Evolutionary conservation across 495 filamentous ascomycete genomes (phyloP), one percentile per base, ranked within the genome.

Genomic region (Daldinia caldariorum): DNA sequence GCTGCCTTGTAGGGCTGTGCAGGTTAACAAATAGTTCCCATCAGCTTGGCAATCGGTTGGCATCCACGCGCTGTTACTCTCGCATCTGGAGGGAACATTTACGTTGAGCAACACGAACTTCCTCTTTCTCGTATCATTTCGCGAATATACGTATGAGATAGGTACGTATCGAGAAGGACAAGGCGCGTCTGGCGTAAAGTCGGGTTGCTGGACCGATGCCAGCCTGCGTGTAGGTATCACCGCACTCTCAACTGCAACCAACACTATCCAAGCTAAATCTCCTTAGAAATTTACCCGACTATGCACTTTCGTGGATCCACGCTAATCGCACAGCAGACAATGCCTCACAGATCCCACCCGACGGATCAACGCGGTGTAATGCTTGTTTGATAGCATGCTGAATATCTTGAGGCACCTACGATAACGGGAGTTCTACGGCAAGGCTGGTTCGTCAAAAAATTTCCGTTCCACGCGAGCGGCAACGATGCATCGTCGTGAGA

Each of bases 1-100:
- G 41, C 13, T 16, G 59, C 69, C 63, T 62, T 26, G 55, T 71
- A 71, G 69, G 69, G 69, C 69, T 71, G 49, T 37, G 20, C 49
- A 37, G 32, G 45, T 47, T 14, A 4, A 37, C 26, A 22, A 39
- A 13, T 50, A 31, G 31, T 37, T 20, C 53, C 58, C 41, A 35
- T 59, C 29, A 61, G 58, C 67, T 4, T 20, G 43, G 16, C 20
- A 12, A 47, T 47, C 0, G 6, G 31, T 9, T 16, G 12, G 13
- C 6, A 20, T 34, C 54, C 53, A 58, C 58, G 34, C 65, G 57
- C 60, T 61, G 56, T 51, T 20, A 53, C 38, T 34, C 10, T 45
- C 45, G 53, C 29, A 14, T 57, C 37, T 38, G 6, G 43, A 47
- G 20, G 43, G 43, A 8, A 20, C 18, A 20, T 51, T 26, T 6